These are phyloP conservation scores for Vishniacozyma victoriae DNA, from an alignment of 768 basidiomycete species.

Conservation along the genomic window DNA sequence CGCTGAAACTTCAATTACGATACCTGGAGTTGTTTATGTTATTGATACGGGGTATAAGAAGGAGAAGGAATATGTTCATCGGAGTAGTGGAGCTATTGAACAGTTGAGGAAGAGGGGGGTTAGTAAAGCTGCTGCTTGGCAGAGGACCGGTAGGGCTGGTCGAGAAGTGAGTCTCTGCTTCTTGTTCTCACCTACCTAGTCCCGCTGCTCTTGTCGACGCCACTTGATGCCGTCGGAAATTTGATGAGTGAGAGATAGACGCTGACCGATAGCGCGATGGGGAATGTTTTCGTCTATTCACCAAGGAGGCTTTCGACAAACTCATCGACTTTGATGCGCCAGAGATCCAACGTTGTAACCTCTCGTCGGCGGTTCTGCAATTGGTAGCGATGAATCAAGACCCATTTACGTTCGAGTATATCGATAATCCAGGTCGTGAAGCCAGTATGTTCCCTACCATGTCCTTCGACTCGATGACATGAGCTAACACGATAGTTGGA, in stretches of 20 bases:
- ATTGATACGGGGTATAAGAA: constrained; percentile 95
- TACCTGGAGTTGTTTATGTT: constrained; percentile 90
- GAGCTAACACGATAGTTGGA: constrained; percentile 26
- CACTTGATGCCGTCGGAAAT: no score
- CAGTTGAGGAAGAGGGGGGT: constrained; percentile 74
- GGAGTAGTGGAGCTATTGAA: constrained; percentile 74
- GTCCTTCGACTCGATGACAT: constrained; percentile 39
- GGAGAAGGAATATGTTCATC: constrained; percentile 77
- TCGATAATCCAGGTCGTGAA: constrained; percentile 75
- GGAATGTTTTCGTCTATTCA: constrained; percentile 86
- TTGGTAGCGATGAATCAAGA: constrained; percentile 78
- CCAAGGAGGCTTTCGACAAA: constrained; percentile 66
- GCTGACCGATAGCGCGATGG: constrained; percentile 60
- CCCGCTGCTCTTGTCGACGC: no score
- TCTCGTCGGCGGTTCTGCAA: constrained; percentile 76
- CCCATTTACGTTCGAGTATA: constrained; percentile 72
- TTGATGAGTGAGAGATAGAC: no score
- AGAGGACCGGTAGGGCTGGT: constrained; percentile 93
- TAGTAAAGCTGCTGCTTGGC: constrained; percentile 73
- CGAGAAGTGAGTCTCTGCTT: constrained; percentile 63
- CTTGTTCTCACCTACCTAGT: no score
- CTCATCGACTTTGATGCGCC: constrained; percentile 69
- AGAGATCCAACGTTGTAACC: constrained; percentile 81
- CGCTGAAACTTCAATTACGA: constrained; percentile 95
- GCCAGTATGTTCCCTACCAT: constrained; percentile 56